Percentiles rank a stretch among this genome's conserved stretches.
Conservation (phyloP, 2,329 filamentous ascomycete species). For the Lasiodiplodia sp. region DNA sequence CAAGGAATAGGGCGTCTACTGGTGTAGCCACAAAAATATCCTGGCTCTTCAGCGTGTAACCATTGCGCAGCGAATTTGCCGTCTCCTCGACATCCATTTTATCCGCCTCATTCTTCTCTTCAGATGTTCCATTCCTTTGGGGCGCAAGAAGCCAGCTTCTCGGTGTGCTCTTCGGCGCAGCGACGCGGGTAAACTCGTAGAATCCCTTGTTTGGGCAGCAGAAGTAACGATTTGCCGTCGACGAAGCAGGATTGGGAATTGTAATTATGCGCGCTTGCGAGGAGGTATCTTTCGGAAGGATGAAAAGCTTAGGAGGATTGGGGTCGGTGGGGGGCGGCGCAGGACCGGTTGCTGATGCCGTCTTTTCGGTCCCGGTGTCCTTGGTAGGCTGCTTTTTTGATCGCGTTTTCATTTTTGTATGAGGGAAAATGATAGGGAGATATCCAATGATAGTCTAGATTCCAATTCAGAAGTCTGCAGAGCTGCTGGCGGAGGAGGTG, state of each 20-base stretch:
- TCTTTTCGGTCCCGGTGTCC: conserved; percentile 1
- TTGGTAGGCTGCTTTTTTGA: conserved; percentile 36
- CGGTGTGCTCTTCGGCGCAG: conserved; percentile 57
- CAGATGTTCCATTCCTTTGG: conserved; percentile 28
- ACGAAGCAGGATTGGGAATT: conserved; percentile 62
- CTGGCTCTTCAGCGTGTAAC: conserved; percentile 69
- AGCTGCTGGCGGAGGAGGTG: background rate
- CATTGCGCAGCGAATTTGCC: conserved; percentile 37
- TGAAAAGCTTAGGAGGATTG: conserved; percentile 61
- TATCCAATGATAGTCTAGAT: background rate
- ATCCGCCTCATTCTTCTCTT: background rate
- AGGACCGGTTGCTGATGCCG: conserved; percentile 5
- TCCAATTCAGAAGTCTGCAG: background rate
- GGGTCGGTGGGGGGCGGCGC: conserved; percentile 46
- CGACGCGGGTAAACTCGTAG: conserved; percentile 67
- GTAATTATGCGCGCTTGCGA: conserved; percentile 62
- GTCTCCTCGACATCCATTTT: background rate
- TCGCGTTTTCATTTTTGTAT: conserved; percentile 39
- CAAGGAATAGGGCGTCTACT: conserved; percentile 83
- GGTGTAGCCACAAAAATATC: conserved; percentile 85
- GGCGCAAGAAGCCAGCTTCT: conserved; percentile 63
- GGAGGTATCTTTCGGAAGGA: conserved; percentile 63
- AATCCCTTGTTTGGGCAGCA: conserved; percentile 66
- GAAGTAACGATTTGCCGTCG: conserved; percentile 59
- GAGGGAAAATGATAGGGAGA: background rate